These are phyloP conservation scores for Patellifolia procumbens DNA, from an alignment of 179 eudicot species.

Conservation along the genomic window DNA sequence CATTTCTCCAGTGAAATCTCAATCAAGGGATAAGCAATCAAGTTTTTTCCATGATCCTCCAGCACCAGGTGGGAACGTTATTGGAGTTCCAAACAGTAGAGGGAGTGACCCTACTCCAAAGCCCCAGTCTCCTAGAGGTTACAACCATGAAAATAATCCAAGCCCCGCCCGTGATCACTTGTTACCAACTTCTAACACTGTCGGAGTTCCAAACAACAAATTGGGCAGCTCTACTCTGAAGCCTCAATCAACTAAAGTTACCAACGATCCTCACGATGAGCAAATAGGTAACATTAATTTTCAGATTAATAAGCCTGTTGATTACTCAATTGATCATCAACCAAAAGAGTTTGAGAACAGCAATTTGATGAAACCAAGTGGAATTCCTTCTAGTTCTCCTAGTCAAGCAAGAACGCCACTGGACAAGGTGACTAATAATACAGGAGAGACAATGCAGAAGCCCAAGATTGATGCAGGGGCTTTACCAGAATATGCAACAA, in stretches of 20 bases:
- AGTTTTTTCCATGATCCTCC: background rate
- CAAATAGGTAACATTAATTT: background rate
- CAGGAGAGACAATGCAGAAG: background rate
- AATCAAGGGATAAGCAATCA: background rate
- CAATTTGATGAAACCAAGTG: slow-evolving; percentile 15
- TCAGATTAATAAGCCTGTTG: background rate
- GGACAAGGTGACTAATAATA: background rate
- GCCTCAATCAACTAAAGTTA: slow-evolving; percentile 3
- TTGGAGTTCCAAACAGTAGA: background rate
- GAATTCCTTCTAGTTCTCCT: background rate
- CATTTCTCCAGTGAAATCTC: background rate
- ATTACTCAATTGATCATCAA: slow-evolving; percentile 7
- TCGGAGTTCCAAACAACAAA: background rate
- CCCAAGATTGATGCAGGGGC: background rate
- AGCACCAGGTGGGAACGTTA: background rate
- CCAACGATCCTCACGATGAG: background rate
- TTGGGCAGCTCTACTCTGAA: background rate
- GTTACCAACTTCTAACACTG: background rate
- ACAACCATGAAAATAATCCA: background rate
- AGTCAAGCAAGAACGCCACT: background rate
- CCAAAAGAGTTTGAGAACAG: slow-evolving; percentile 3
- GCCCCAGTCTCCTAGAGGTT: slow-evolving; percentile 1
- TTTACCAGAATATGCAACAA: background rate
- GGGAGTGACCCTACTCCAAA: background rate
- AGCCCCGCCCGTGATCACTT: background rate